Evolutionary conservation across 2,329 filamentous ascomycete species (phyloP).

Genomic region (Hymenoscyphus fructigenus): DNA sequence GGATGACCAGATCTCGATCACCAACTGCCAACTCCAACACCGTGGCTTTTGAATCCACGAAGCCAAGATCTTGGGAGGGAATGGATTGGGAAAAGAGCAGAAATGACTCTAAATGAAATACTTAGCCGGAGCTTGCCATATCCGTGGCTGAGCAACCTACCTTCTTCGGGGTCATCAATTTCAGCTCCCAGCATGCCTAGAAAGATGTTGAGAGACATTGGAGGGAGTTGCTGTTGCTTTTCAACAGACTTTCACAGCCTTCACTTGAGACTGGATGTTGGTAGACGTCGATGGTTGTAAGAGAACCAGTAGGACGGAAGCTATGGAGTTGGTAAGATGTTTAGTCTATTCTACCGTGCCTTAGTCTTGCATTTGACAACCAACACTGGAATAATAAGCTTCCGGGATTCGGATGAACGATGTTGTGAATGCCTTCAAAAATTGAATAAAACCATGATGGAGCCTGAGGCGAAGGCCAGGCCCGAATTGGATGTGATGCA

Average conservation of each 20-base stretch:
- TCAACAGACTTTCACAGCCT: neutral
- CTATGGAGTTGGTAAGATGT: neutral
- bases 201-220: constrained; percentile 39
- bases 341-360: neutral
- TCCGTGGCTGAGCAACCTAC: constrained; percentile 39
- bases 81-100: constrained; percentile 77
- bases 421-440: neutral
- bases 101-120: constrained; percentile 69
- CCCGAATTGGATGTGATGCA: neutral
- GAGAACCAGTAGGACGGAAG: neutral
- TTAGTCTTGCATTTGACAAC: neutral
- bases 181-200: constrained; percentile 47
- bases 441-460: neutral
- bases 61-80: constrained; percentile 77
- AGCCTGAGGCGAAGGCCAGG: neutral
- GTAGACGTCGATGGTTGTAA: too few species aligned
- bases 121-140: constrained; percentile 14
- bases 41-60: constrained; percentile 70
- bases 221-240: neutral
- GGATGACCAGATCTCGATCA: constrained; percentile 69
- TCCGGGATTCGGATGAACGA: neutral
- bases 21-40: constrained; percentile 66
- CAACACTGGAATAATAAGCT: neutral
- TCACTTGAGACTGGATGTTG: neutral
- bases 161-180: constrained; percentile 59